Conservation (phyloP, 495 filamentous ascomycete species). For the Penicillium ochrochloron region DNA sequence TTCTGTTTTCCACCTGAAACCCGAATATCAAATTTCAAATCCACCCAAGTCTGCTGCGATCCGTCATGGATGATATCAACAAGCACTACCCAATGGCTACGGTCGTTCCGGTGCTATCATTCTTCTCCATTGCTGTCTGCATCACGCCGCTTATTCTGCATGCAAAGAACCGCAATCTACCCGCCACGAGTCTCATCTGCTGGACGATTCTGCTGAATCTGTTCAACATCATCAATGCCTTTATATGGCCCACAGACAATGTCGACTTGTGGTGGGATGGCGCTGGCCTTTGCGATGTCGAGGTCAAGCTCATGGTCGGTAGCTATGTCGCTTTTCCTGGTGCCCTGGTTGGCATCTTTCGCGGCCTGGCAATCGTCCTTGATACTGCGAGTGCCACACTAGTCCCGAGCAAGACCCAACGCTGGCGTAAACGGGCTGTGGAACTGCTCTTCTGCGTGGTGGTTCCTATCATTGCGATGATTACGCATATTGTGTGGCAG, state of each 20-base stretch:
- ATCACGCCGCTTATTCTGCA: conserved; percentile 46
- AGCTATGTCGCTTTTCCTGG: conserved; percentile 67
- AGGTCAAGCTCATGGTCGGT: conserved; percentile 70
- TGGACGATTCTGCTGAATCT: conserved; percentile 69
- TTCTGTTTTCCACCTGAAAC: background rate
- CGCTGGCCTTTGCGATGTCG: conserved; percentile 78
- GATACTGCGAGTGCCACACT: conserved; percentile 67
- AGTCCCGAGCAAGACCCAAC: conserved; percentile 55
- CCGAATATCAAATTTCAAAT: conserved; percentile 2
- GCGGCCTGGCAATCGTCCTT: conserved; percentile 68
- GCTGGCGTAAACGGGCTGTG: conserved; percentile 55
- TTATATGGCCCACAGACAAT: conserved; percentile 82
- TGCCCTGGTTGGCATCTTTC: conserved; percentile 68
- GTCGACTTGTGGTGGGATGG: conserved; percentile 72
- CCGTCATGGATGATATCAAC: conserved; percentile 12
- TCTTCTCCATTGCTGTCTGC: conserved; percentile 60
- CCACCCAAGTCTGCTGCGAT: conserved; percentile 1
- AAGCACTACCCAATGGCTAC: conserved; percentile 41
- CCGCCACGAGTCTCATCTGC: conserved; percentile 62
- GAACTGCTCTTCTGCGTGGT: conserved; percentile 73
- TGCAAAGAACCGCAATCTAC: conserved; percentile 48
- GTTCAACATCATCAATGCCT: conserved; percentile 72
- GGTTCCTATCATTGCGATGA: conserved; percentile 66
- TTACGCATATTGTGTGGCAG: conserved; percentile 72
- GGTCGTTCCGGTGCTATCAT: conserved; percentile 54